Conservation (phyloP, 202 grass and related monocot genomes). For the Zizania palustris region DNA sequence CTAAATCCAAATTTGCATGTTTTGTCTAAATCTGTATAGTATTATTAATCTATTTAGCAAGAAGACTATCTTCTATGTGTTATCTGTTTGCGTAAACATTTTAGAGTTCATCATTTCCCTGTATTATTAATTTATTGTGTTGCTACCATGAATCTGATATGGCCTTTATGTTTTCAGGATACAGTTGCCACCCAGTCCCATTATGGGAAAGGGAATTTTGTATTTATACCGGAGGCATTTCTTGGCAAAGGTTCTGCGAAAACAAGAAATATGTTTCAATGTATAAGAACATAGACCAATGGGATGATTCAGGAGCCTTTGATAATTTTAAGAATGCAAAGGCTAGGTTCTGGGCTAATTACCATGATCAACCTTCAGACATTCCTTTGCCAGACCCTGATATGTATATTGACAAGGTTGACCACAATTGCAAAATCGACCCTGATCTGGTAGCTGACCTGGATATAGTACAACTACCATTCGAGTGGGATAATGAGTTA, state of each 20-base stretch:
- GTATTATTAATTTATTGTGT: background rate
- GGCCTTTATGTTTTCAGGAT: slow-evolving; percentile 35
- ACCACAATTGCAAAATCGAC: slow-evolving; percentile 53
- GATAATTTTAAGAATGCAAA: slow-evolving; percentile 68
- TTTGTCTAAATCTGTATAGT: background rate
- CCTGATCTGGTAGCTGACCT: slow-evolving; percentile 61
- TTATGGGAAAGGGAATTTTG: slow-evolving; percentile 81
- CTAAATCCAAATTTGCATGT: background rate
- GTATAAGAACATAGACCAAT: slow-evolving; percentile 54
- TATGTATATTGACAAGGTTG: slow-evolving; percentile 62
- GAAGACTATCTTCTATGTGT: slow-evolving; percentile 3
- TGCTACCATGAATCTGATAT: slow-evolving; percentile 28
- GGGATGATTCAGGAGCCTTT: slow-evolving; percentile 69
- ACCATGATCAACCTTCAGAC: slow-evolving; percentile 56
- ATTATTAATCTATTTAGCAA: background rate
- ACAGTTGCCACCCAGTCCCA: slow-evolving; percentile 35
- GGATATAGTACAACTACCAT: slow-evolving; percentile 38
- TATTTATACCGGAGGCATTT: slow-evolving; percentile 56
- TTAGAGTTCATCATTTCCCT: background rate
- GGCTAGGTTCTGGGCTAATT: slow-evolving; percentile 61
- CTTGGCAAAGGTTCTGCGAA: slow-evolving; percentile 64
- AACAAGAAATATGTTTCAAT: slow-evolving; percentile 57
- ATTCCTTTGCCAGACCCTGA: slow-evolving; percentile 54
- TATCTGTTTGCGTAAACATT: slow-evolving; percentile 19
- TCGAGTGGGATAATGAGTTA: slow-evolving; percentile 38